Evolutionary conservation across 495 filamentous ascomycete species (phyloP).

Genomic region (Penicillium tannophilum): DNA sequence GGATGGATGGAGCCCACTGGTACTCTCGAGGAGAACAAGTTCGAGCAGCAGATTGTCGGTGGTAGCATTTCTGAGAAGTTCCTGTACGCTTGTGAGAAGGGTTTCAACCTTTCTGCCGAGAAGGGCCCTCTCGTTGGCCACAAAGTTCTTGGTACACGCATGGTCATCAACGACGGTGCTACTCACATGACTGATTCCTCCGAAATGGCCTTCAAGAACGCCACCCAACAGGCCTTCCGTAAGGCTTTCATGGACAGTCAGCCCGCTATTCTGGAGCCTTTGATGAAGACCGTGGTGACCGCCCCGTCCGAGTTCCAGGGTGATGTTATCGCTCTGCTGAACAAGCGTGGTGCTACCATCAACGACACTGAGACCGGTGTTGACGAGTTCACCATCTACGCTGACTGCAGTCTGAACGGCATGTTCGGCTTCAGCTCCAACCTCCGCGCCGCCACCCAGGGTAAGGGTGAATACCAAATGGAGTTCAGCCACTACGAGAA

Average conservation of each 20-base stretch:
- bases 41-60: slow-evolving; percentile 83
- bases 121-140: slow-evolving; percentile 94
- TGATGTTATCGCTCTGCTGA: slow-evolving; percentile 89
- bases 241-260: slow-evolving; percentile 83
- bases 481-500: slow-evolving; percentile 95
- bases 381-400: slow-evolving; percentile 93
- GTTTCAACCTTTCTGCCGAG: slow-evolving; percentile 80
- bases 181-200: slow-evolving; percentile 98
- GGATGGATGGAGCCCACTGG: slow-evolving; percentile 90
- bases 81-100: slow-evolving; percentile 93
- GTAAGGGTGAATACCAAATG: slow-evolving; percentile 99
- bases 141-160: slow-evolving; percentile 82
- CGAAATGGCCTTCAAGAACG: slow-evolving; percentile 97
- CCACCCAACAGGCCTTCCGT: slow-evolving; percentile 95
- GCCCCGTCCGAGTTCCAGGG: slow-evolving; percentile 98
- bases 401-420: slow-evolving; percentile 88
- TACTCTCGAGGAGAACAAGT: slow-evolving; percentile 72
- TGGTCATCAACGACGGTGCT: slow-evolving; percentile 96
- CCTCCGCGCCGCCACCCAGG: slow-evolving; percentile 91
- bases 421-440: slow-evolving; percentile 97
- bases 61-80: slow-evolving; percentile 96
- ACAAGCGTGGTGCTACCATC: slow-evolving; percentile 94
- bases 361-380: slow-evolving; percentile 92
- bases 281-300: slow-evolving; percentile 98
- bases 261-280: slow-evolving; percentile 84